These are phyloP conservation scores for Ilyonectria mors-panacis DNA, from an alignment of 2,329 filamentous ascomycete species.

Conservation along the genomic window DNA sequence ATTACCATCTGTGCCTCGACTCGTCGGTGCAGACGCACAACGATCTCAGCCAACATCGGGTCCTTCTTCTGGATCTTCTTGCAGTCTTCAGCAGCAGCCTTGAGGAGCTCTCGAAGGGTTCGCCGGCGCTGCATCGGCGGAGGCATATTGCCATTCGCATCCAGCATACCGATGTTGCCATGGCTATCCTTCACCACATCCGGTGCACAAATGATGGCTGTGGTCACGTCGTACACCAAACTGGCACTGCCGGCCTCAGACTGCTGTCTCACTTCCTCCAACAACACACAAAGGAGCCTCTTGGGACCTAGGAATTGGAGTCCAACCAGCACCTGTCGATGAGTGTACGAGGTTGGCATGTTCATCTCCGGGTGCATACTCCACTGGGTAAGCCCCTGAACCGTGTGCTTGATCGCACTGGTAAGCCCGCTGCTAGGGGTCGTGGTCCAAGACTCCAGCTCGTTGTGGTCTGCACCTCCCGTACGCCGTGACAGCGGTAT, in stretches of 20 bases:
- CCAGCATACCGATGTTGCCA: conserved; percentile 49
- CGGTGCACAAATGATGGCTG: conserved; percentile 78
- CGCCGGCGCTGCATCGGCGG: conserved; percentile 62
- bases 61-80: conserved; percentile 71
- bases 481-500: conserved; percentile 73
- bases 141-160: conserved; percentile 54
- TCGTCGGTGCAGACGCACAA: conserved; percentile 73
- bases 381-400: conserved; percentile 78
- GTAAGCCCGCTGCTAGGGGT: conserved; percentile 70
- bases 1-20: conserved; percentile 76
- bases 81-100: conserved; percentile 71
- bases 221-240: conserved; percentile 78
- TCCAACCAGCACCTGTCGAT: conserved; percentile 76
- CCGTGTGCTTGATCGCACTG: conserved; percentile 70
- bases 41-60: conserved; percentile 69
- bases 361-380: conserved; percentile 69
- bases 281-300: conserved; percentile 71
- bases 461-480: conserved; percentile 73
- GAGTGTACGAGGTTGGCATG: conserved; percentile 78
- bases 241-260: conserved; percentile 71
- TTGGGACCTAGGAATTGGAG: conserved; percentile 74
- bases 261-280: conserved; percentile 78
- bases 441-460: conserved; percentile 78
- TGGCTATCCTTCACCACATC: conserved; percentile 64
- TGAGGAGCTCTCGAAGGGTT: conserved; percentile 73